phyloP scores from a whole-genome alignment of 2,329 filamentous ascomycete genomes.

The Curvularia spicifera region DNA sequence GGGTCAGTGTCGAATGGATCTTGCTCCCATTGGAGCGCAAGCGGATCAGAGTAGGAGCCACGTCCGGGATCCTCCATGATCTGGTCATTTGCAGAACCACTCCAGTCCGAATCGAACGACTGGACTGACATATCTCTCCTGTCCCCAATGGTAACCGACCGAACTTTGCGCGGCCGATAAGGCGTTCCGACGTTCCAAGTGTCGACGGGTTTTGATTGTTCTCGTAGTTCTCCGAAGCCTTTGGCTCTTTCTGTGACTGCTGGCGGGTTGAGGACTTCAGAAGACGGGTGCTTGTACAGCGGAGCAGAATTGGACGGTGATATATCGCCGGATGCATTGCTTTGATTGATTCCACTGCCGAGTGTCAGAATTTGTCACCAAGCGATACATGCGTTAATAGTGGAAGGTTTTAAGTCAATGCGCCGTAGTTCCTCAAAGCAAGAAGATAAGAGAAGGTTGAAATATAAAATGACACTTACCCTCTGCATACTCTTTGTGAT shows the following conservation, averaged over 20 bases:
- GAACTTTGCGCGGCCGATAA: constrained; percentile 37
- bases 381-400: constrained; percentile 26
- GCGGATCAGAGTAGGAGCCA: constrained; percentile 42
- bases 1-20: constrained; percentile 63
- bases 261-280: constrained; percentile 41
- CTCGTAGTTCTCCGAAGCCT: constrained; percentile 40
- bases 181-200: constrained; percentile 37
- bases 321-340: constrained; percentile 43
- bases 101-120: constrained; percentile 45
- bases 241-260: constrained; percentile 38
- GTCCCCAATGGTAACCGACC: constrained; percentile 30
- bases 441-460: neutral
- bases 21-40: constrained; percentile 53
- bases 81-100: constrained; percentile 37
- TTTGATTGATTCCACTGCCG: constrained; percentile 42
- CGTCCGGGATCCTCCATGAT: constrained; percentile 38
- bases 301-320: constrained; percentile 41
- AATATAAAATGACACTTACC: constrained; percentile 48
- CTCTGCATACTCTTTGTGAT: constrained; percentile 82
- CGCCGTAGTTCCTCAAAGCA: constrained; percentile 19
- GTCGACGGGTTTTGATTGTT: constrained; percentile 37
- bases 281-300: constrained; percentile 42
- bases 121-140: constrained; percentile 45
- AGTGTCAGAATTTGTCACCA: constrained; percentile 44
- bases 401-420: constrained; percentile 31